Base-by-base conservation (phyloP, 495 filamentous ascomycete species). In the Daldinia decipiens region DNA sequence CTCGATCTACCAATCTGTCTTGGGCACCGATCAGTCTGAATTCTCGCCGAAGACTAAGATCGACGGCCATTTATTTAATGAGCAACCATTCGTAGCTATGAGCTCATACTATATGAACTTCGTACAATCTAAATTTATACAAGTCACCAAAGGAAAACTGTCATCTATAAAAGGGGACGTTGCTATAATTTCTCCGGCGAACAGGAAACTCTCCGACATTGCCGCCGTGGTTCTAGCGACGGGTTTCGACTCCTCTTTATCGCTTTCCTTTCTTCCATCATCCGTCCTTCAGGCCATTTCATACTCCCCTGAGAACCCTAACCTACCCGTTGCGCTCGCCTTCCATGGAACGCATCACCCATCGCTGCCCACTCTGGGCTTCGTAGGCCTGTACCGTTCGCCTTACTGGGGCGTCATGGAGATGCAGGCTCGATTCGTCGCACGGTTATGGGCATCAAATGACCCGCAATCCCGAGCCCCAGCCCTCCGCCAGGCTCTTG, bases 341-440 rank as follows among this genome's bases (percentile, higher is more conserved):
- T 87, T 90, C 52, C 88, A 89, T 64, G 84, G 84, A 17, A 90
- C 87, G 4, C 81, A 89, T 36, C 88, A 90, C 70, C 82, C 83
- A 0, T 77, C 79, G 4, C 73, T 94, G 1, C 86, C 88, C 0
- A 86, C 87, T 21, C 78, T 95, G 0, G 92, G 91, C 0, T 97
- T 97, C 65, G 88, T 96, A 0, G 94, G 94, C 4, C 91, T 95
- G 78, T 95, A 97, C 76, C 87, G 92, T 38, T 91, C 92, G 1
- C 92, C 93, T 0, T 97, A 91, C 78, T 97, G 93, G 91, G 91
- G 90, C 0, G 86, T 92, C 0, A 91, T 95, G 85, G 93, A 97
- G 74, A 89, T 93, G 87, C 94, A 97, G 78, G 91, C 92, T 0
- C 86, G 89, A 13, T 87, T 89, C 62, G 73, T 95, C 2, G 84